Evolutionary conservation across 177 flowering plant genomes (phyloP).

Genomic region (Vitis hybrid): DNA sequence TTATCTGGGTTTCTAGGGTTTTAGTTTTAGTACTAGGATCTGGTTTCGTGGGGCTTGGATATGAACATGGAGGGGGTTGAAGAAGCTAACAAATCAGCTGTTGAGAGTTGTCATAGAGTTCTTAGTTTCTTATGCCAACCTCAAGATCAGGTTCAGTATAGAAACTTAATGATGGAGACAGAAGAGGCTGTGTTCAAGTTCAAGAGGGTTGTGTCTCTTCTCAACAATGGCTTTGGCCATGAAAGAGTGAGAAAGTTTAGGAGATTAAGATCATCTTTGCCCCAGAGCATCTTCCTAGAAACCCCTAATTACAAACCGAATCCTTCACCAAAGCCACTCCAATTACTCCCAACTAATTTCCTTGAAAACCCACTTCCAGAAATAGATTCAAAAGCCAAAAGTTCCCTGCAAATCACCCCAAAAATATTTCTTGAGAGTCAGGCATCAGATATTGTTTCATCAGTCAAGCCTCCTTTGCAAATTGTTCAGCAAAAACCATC

Average conservation of each 20-base stretch:
- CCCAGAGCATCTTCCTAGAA: constrained; percentile 54
- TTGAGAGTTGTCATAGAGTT: constrained; percentile 82
- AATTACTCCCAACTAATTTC: constrained; percentile 34
- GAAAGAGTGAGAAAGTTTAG: constrained; percentile 66
- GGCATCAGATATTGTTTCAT: constrained; percentile 50
- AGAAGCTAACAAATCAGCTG: constrained; percentile 78
- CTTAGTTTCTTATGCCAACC: constrained; percentile 58
- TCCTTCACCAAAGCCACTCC: constrained; percentile 30
- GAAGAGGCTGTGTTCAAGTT: constrained; percentile 69
- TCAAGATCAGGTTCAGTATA: constrained; percentile 55
- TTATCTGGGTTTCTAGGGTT: constrained; percentile 7
- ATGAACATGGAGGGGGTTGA: constrained; percentile 78
- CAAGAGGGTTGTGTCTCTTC: constrained; percentile 74
- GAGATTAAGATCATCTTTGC: constrained; percentile 43
- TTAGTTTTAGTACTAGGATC: background rate
- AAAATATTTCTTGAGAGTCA: constrained; percentile 37
- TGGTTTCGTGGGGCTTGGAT: constrained; percentile 5
- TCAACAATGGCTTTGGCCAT: constrained; percentile 61
- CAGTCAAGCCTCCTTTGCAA: constrained; percentile 49
- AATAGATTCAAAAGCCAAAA: constrained; percentile 36
- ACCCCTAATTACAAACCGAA: constrained; percentile 40
- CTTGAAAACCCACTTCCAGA: constrained; percentile 31
- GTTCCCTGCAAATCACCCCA: constrained; percentile 10
- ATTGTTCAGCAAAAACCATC: constrained; percentile 42
- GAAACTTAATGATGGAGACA: constrained; percentile 56